Conservation (phyloP, 257 asterid species). For the Solanum bulbocastanum region DNA sequence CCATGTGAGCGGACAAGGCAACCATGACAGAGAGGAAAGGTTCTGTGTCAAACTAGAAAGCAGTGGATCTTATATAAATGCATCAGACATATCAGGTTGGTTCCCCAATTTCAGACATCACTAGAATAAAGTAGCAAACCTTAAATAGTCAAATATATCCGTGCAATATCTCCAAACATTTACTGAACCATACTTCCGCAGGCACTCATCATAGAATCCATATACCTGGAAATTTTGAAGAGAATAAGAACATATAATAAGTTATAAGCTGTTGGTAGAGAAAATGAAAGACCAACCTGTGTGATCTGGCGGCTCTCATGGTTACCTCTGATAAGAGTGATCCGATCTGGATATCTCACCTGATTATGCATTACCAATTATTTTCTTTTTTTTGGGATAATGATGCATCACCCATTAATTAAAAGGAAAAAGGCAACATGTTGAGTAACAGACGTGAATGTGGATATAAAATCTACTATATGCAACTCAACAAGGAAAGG, state of each 20-base stretch:
- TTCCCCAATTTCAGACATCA: background rate
- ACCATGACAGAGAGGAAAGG: background rate
- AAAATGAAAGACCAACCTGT: conserved; percentile 50
- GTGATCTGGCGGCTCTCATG: conserved; percentile 98
- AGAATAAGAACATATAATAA: background rate
- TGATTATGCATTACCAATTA: conserved; percentile 14
- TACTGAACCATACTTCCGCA: conserved; percentile 84
- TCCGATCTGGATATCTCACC: conserved; percentile 98
- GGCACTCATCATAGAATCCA: conserved; percentile 98
- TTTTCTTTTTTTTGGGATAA: background rate
- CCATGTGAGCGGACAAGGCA: background rate
- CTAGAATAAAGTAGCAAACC: conserved; percentile 39
- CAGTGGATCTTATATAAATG: background rate
- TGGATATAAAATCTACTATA: background rate
- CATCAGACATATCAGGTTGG: background rate
- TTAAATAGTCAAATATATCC: conserved; percentile 82
- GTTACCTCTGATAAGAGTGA: conserved; percentile 93
- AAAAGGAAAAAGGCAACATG: background rate
- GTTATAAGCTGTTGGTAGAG: background rate
- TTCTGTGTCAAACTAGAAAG: background rate
- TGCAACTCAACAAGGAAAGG: background rate
- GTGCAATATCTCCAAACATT: conserved; percentile 99
- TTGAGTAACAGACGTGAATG: background rate
- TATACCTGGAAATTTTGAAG: conserved; percentile 54
- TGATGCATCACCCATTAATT: background rate